Evolutionary conservation across 2,329 filamentous ascomycete species (phyloP), one percentile per base, ranked within the genome.

Genomic region (Colletotrichum musae): DNA sequence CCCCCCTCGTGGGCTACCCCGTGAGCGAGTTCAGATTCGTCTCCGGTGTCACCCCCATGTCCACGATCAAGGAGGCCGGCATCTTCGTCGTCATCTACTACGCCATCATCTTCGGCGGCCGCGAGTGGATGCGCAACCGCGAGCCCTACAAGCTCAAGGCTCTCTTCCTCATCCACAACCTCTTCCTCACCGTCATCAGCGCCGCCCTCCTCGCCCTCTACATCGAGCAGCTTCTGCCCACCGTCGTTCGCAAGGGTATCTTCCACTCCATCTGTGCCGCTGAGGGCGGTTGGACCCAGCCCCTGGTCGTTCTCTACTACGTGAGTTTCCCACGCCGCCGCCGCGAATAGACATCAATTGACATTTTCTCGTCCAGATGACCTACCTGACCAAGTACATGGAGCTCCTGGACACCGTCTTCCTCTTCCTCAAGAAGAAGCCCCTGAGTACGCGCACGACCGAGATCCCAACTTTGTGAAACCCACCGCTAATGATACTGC

Each of bases 391-490:
- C 84, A 98, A 98, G 84, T 98, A 97, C 83, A 89, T 98, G 74
- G 95, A 98, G 84, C 88, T 98, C 74, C 86, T 98, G 75, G 95
- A 98, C 83, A 98, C 95, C 70, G 91, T 95, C 80, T 98, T 98
- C 88, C 87, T 98, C 65, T 96, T 98, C 86, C 90, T 98, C 81
- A 98, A 98, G 92, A 98, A 98, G 92, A 98, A 98, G 92, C 95
- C 95, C 63, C 85, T 98, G 80, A 98, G 90, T 92, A 87, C 73
- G 88, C 76, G 26, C 52, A 28, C 57, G 47, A 54, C 48, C 54
- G 13, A 58, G 41, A 48, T 53, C 48, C 36, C 57, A 64, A 52
- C 26, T 45, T 52, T 43, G 18, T 50, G 58, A 67, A 54, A 58
- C 51, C 57, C 21, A 48, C 60, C 48, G 74, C 80, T 84, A 77